Evolutionary conservation across 768 basidiomycete species (phyloP).

Genomic region (Sporobolomyces phaffii): DNA sequence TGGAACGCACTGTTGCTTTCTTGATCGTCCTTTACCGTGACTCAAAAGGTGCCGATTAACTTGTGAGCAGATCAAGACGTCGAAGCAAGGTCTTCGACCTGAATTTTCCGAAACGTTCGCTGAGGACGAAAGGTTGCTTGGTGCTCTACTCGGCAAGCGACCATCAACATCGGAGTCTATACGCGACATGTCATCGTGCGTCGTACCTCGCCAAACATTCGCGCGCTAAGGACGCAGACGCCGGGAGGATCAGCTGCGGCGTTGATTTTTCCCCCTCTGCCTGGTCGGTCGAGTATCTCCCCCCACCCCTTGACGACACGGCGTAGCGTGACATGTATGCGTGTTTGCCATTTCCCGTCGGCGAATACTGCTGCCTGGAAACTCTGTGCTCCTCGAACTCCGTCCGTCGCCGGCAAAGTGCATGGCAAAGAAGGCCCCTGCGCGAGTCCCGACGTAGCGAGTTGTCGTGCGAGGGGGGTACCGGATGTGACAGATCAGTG

Average conservation of each 20-base stretch:
- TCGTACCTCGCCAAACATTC: neutral
- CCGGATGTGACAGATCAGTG: neutral
- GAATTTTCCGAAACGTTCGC: neutral
- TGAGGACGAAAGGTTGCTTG: conserved; percentile 2
- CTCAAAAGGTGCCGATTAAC: neutral
- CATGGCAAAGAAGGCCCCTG: neutral
- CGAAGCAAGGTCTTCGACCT: neutral
- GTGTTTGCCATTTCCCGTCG: neutral
- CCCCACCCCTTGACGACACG: too few species aligned
- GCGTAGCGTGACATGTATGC: too few species aligned
- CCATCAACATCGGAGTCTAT: neutral
- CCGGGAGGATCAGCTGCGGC: neutral
- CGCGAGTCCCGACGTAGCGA: conserved; percentile 2
- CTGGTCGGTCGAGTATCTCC: too few species aligned
- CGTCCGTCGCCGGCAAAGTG: neutral
- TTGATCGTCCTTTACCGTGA: neutral
- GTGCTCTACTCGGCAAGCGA: neutral
- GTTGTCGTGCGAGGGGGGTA: neutral
- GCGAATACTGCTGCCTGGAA: neutral
- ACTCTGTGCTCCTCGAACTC: neutral
- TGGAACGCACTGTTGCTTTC: neutral
- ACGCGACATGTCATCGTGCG: neutral
- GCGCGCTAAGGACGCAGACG: neutral
- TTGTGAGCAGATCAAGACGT: neutral
- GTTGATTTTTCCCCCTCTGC: conserved; percentile 6